Percentiles rank a stretch among this genome's conserved stretches.
These are phyloP conservation scores for Trichomonas gallinae DNA, from an alignment of 208 protist genomes.

Conservation along the genomic window DNA sequence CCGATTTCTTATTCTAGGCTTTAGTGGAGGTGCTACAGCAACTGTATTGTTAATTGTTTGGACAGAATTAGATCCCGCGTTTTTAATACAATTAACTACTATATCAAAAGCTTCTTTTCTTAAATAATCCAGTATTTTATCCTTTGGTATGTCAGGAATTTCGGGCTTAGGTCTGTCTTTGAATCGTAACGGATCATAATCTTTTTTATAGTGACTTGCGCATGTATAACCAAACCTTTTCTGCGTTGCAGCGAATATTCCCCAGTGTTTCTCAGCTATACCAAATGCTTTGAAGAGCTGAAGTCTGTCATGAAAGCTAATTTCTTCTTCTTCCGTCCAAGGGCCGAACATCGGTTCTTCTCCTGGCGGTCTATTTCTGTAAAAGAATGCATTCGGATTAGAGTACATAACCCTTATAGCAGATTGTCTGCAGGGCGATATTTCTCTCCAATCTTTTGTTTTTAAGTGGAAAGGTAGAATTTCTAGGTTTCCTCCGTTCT, in stretches of 20 bases:
- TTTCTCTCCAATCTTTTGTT: neutral
- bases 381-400: constrained; percentile 6
- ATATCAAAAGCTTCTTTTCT: neutral
- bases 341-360: neutral
- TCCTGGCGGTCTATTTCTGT: neutral
- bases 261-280: neutral
- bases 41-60: neutral
- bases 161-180: neutral
- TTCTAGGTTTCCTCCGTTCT: neutral
- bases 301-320: neutral
- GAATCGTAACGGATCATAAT: neutral
- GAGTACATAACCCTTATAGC: neutral
- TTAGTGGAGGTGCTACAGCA: neutral
- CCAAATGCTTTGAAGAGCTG: neutral
- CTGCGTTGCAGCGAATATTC: neutral
- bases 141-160: neutral
- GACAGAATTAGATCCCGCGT: neutral
- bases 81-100: neutral
- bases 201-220: neutral
- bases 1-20: neutral
- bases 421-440: neutral
- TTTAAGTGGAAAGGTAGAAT: neutral
- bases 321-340: neutral
- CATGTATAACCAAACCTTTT: neutral
- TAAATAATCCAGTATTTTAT: neutral